Conservation (phyloP, 352 stramenopile genomes). For the Globisporangium mamillatum region DNA sequence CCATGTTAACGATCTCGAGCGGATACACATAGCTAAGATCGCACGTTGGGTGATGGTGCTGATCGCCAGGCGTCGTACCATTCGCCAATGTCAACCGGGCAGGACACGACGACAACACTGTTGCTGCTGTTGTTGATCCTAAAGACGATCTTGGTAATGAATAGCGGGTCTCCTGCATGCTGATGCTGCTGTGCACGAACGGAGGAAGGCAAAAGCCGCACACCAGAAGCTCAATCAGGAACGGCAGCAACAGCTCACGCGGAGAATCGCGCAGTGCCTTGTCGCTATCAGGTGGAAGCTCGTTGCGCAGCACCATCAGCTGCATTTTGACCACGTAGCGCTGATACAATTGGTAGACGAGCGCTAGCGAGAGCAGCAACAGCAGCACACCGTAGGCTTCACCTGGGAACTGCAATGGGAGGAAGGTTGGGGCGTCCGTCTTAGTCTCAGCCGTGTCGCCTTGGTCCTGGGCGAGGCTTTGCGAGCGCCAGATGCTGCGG, state of each 20-base stretch:
- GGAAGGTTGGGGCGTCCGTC: slow-evolving; percentile 7
- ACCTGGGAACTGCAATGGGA: slow-evolving; percentile 36
- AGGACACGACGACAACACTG: slow-evolving; percentile 20
- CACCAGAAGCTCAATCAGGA: slow-evolving; percentile 39
- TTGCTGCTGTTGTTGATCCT: neutral
- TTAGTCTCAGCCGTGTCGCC: neutral
- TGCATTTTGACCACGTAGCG: slow-evolving; percentile 54
- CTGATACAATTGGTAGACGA: slow-evolving; percentile 41
- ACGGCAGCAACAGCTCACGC: slow-evolving; percentile 35
- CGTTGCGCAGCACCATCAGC: slow-evolving; percentile 48
- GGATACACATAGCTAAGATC: slow-evolving; percentile 50
- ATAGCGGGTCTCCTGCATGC: slow-evolving; percentile 49
- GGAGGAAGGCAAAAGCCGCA: slow-evolving; percentile 45
- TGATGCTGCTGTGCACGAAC: slow-evolving; percentile 41
- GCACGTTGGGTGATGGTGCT: slow-evolving; percentile 22
- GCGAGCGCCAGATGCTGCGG: slow-evolving; percentile 51
- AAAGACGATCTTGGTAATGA: slow-evolving; percentile 17
- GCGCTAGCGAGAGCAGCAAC: slow-evolving; percentile 34
- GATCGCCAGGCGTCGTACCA: neutral
- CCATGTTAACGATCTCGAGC: slow-evolving; percentile 60
- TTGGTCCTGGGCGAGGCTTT: neutral
- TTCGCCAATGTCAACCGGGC: slow-evolving; percentile 13
- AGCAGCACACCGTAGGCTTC: slow-evolving; percentile 50
- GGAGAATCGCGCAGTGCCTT: slow-evolving; percentile 21
- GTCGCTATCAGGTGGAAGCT: slow-evolving; percentile 28